Base-by-base conservation (phyloP, 2,329 filamentous ascomycete species). In the Epichloe scottii region DNA sequence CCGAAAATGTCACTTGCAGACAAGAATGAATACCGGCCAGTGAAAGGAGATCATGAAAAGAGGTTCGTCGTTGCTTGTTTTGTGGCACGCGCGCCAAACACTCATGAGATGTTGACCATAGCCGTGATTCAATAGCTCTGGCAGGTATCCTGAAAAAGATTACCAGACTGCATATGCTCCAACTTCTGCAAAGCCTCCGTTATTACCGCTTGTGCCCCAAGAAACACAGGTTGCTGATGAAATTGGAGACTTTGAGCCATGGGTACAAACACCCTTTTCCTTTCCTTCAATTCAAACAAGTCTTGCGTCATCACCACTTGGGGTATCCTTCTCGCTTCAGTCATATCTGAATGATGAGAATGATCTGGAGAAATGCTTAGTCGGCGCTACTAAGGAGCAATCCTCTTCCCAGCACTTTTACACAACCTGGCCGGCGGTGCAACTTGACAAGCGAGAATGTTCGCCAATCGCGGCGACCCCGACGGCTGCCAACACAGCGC, bases 271-370 rank as follows among this genome's bases (percentile, higher is more conserved):
- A 3, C 33, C 40, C n/a, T 26, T 14, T 33, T 2, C 33, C 19
- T 17, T 37, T 6, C 19, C 40, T 10, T 11, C 19, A 11, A 44
- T 30, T 7, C 14, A 21, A 14, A 21, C 3, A 35, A 42, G 38
- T 12, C 19, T 14, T 23, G n/a, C 14, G 8, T 26, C 40, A 42
- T 42, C 40, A 14, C 35, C 34, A 17, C 35, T 23, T 45, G 39
- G 5, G 15, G 19, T 17, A 5, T 34, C 37, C 21, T 30, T 51
- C 8, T 37, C 50, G 11, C 50, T 51, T 7, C 39, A 48, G 41
- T 26, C 30, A 19, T 51, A 51, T 44, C 50, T 51, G 10, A 21
- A 48, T 11, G 45, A 51, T 38, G 39, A 48, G 19, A 51, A 51
- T 11, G 39, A 42, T 5, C 39, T 51, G 46, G 45, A 51, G 40